A percentile compares a stretch with the other conserved stretches of the same genome.
Conservation (phyloP, 345 rosid genomes). For the Hevea brasiliensis region DNA sequence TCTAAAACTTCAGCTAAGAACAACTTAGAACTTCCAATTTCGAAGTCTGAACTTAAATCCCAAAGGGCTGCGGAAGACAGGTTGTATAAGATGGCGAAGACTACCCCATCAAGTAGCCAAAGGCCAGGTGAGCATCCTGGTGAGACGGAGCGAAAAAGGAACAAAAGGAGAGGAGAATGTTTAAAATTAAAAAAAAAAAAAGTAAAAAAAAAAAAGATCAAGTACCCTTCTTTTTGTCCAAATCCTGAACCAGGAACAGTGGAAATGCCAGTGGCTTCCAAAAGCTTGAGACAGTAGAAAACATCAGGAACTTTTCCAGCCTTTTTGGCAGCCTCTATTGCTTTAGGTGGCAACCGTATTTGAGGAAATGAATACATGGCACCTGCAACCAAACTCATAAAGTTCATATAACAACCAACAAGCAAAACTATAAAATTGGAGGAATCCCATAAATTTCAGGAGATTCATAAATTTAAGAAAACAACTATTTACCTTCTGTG, state of each 20-base stretch:
- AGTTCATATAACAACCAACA: conserved; percentile 2
- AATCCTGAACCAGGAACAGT: conserved; percentile 99
- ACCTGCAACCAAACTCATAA: conserved; percentile 43
- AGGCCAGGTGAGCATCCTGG: no score
- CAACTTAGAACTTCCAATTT: no score
- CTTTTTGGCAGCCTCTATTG: conserved; percentile 76
- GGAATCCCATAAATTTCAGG: background rate
- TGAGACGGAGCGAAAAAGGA: no score
- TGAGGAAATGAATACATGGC: conserved; percentile 99
- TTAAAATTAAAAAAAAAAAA: background rate
- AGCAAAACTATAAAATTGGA: background rate
- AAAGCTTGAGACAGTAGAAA: conserved; percentile 90
- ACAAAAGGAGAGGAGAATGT: no score
- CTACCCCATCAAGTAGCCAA: no score
- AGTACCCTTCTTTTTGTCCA: conserved; percentile 97
- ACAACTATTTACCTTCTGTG: conserved; percentile 69
- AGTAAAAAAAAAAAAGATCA: background rate
- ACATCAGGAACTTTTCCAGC: conserved; percentile 92
- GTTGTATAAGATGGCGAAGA: no score
- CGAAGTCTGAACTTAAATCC: no score
- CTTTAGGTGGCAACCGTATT: conserved; percentile 77
- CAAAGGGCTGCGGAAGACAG: no score
- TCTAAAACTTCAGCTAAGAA: no score
- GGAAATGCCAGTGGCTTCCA: conserved; percentile 99
- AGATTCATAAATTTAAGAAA: background rate